Evolutionary conservation across 2,329 filamentous ascomycete species (phyloP), one percentile per base, ranked within the genome.

Genomic region (Calcarisporium arbuscula): DNA sequence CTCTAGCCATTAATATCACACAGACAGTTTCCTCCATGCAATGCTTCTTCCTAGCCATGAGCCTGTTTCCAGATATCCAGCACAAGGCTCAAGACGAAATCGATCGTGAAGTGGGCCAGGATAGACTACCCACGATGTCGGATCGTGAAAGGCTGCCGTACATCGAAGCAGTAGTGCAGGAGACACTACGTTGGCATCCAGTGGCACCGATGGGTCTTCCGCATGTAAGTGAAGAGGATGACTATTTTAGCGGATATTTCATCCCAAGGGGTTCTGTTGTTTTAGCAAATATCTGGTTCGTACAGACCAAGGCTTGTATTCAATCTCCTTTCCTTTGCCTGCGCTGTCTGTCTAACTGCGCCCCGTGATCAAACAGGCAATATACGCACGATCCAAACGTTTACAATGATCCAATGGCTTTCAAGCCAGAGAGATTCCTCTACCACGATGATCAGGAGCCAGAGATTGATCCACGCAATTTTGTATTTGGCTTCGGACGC

Each of bases 101-200:
- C 16, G 62, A 67, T 34, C 29, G 45, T 1, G 53, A 67, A 1
- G 39, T 68, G 10, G 64, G 65, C 1, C 30, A 40, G 5, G 45
- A 50, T 4, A 49, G 65, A 4, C 34, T 59, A 8, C 65, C 65
- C 0, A 47, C 38, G 2, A 61, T 57, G 43, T 45, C 52, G 1
- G 64, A 69, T 33, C 54, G 58, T 22, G 32, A 44, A 3, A 43
- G 55, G 5, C 44, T 70, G 3, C 66, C 62, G 1, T 70, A 68
- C 43, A 49, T 70, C 5, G 46, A 54, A 11, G 58, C 57, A 23
- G 44, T 62, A 11, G 52, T 67, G 31, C 67, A 68, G 31, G 67
- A 72, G 45, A 52, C 53, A 0, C 44, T 65, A 16, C 51, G 65
- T 5, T 70, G 61, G 57, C 55, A 61, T 20, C 60, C 65, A 0